Evolutionary conservation across 116 monocot genomes (phyloP).

Genomic region (Phalaenopsis hybrid): DNA sequence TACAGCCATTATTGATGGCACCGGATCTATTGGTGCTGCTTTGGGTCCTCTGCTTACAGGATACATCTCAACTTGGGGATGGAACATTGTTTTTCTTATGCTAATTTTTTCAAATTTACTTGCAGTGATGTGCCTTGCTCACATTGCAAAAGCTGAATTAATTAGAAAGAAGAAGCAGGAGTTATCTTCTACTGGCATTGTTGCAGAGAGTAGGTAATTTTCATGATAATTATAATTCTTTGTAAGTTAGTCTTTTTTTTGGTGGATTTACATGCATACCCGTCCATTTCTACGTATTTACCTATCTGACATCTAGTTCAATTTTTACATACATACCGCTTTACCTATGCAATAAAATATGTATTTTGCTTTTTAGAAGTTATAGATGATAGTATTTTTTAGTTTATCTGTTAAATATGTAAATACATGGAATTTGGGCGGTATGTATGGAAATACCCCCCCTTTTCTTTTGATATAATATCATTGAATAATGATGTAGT

Average conservation of each 20-base stretch:
- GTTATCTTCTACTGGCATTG: constrained; percentile 2
- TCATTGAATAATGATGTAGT: neutral
- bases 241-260: neutral
- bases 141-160: constrained; percentile 68
- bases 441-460: too few relatives aligned
- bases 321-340: too few relatives aligned
- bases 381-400: too few relatives aligned
- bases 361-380: too few relatives aligned
- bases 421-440: too few relatives aligned
- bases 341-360: too few relatives aligned
- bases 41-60: constrained; percentile 88
- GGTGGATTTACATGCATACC: neutral
- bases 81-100: constrained; percentile 93
- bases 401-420: too few relatives aligned
- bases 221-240: neutral
- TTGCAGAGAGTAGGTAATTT: neutral
- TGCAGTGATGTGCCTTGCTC: constrained; percentile 59
- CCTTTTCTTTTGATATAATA: neutral
- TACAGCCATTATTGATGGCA: constrained; percentile 96
- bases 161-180: constrained; percentile 14
- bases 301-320: too few relatives aligned
- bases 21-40: constrained; percentile 92
- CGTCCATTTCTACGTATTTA: too few relatives aligned
- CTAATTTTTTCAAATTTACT: constrained; percentile 57
- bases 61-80: constrained; percentile 79